These are phyloP conservation scores for Leccinum aurantiacum DNA, from an alignment of 768 basidiomycete species.

Conservation along the genomic window DNA sequence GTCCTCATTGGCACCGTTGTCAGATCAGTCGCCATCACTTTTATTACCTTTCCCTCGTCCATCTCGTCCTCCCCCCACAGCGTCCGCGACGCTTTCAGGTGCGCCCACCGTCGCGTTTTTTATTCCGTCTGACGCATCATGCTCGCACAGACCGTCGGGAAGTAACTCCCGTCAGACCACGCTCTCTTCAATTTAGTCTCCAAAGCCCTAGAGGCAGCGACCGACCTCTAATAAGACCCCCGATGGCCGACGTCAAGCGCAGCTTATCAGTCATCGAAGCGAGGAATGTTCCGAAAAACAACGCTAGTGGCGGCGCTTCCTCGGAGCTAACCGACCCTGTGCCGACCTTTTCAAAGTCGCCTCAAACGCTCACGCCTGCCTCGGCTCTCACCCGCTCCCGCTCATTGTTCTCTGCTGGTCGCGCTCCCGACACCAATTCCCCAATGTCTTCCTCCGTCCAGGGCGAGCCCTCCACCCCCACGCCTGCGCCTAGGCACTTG, in stretches of 20 bases:
- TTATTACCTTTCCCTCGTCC: slow-evolving; percentile 34
- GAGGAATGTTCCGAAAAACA: slow-evolving; percentile 14
- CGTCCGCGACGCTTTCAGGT: slow-evolving; percentile 31
- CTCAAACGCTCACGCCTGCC: slow-evolving; percentile 11
- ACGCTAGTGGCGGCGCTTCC: slow-evolving; percentile 18
- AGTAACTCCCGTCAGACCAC: slow-evolving; percentile 11
- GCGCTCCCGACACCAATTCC: slow-evolving; percentile 6
- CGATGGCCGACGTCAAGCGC: slow-evolving; percentile 27
- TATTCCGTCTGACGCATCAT: not conserved
- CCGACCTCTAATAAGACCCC: slow-evolving; percentile 1
- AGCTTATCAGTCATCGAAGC: slow-evolving; percentile 27
- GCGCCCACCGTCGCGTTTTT: not conserved
- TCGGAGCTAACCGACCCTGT: slow-evolving; percentile 20
- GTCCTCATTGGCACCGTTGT: slow-evolving; percentile 20
- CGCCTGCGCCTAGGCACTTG: slow-evolving; percentile 32
- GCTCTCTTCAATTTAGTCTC: slow-evolving; percentile 25
- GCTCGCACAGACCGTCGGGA: slow-evolving; percentile 19
- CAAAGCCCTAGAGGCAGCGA: slow-evolving; percentile 17
- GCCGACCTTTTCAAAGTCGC: slow-evolving; percentile 9
- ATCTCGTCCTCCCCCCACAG: slow-evolving; percentile 18
- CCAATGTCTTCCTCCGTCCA: slow-evolving; percentile 17
- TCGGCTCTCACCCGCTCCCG: slow-evolving; percentile 23
- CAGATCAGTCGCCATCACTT: slow-evolving; percentile 23
- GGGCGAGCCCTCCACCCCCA: slow-evolving; percentile 33
- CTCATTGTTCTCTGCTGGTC: slow-evolving; percentile 16